A percentile compares a stretch with the other conserved stretches of the same genome.
Evolutionary conservation across 2,329 filamentous ascomycete genomes (phyloP).

Genomic region (Microcera coccophila): DNA sequence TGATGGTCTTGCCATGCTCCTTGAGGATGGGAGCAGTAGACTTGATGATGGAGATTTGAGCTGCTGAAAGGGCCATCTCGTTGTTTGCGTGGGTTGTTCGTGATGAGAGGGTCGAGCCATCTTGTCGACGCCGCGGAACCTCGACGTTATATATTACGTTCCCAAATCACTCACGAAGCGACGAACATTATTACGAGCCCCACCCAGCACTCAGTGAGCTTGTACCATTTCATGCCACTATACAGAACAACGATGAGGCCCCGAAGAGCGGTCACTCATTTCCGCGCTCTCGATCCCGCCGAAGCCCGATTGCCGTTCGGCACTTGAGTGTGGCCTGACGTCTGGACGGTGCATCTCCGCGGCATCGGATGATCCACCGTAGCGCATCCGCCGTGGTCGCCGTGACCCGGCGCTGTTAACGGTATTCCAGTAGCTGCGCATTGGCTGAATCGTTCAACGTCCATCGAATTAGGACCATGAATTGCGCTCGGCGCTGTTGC

Average conservation of each 20-base stretch:
- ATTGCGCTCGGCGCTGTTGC: too few relatives aligned
- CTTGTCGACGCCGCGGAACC: neutral
- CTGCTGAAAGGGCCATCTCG: slow-evolving; percentile 51
- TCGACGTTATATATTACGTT: slow-evolving; percentile 17
- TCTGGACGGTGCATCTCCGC: slow-evolving; percentile 24
- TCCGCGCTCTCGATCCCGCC: slow-evolving; percentile 3
- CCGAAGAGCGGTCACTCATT: neutral
- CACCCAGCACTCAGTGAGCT: neutral
- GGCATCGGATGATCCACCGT: slow-evolving; percentile 7
- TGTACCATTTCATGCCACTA: too few relatives aligned
- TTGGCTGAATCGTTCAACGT: too few relatives aligned
- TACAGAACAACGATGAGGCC: neutral
- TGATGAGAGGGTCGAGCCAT: neutral
- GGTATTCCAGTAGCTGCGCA: too few relatives aligned
- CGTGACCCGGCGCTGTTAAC: too few relatives aligned
- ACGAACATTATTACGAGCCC: too few relatives aligned
- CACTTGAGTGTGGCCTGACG: slow-evolving; percentile 22
- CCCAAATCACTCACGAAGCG: slow-evolving; percentile 15
- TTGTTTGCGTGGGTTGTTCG: slow-evolving; percentile 1
- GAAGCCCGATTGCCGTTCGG: slow-evolving; percentile 16
- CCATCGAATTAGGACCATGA: too few relatives aligned
- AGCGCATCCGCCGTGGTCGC: too few relatives aligned
- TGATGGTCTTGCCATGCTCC: slow-evolving; percentile 65
- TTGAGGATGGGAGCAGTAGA: slow-evolving; percentile 70
- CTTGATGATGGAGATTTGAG: slow-evolving; percentile 70